Conservation (phyloP, 225 moss, liverwort and hornwort genomes). For the Thuidium tamariscinum region DNA sequence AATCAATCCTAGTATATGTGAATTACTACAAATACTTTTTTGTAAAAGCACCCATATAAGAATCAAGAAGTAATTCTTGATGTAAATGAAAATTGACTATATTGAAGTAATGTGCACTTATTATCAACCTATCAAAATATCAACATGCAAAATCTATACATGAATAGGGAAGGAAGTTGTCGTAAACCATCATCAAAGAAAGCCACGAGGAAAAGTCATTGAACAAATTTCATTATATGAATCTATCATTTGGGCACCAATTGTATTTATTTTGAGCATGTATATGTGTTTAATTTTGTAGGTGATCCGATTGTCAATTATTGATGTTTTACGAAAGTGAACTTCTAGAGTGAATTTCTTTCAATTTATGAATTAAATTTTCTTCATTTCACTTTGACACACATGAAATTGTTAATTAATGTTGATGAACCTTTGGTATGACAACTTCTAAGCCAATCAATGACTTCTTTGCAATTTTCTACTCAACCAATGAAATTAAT, state of each 20-base stretch:
- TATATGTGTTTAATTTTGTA: background rate
- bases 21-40: background rate
- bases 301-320: no score
- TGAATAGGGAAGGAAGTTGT: background rate
- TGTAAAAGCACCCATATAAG: background rate
- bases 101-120: fast-evolving
- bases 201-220: background rate
- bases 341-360: background rate
- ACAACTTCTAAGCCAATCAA: fast-evolving
- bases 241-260: fast-evolving
- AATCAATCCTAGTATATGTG: background rate
- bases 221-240: background rate
- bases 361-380: background rate
- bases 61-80: background rate
- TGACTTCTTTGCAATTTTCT: background rate
- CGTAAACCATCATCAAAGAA: background rate
- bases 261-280: background rate
- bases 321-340: background rate
- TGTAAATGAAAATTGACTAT: background rate
- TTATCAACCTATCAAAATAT: background rate
- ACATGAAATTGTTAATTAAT: no score
- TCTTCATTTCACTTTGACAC: no score
- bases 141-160: background rate
- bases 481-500: background rate
- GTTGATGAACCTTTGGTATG: background rate